Base-by-base conservation (phyloP, 225 moss, liverwort and hornwort species). In the Polytrichum commune region DNA sequence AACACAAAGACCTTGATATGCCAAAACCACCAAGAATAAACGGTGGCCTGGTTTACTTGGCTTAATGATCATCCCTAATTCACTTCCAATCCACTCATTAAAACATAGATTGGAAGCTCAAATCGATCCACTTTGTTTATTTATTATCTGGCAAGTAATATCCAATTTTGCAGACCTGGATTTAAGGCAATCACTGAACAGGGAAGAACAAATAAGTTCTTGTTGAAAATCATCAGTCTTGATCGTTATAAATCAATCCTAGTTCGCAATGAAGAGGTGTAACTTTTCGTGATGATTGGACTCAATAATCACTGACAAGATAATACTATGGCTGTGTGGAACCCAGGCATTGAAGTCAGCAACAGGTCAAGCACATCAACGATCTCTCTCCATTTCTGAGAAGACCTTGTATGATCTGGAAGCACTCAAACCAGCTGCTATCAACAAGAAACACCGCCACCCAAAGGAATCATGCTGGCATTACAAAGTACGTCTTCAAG, bases 381-480 rank as follows among this genome's bases (percentile, higher is more conserved):
- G 67, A n/a, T 68, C 74, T 26, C 67, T 27, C n/a, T 54, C 68
- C 18, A 38, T 23, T 62, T 10, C 53, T 54, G 46, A 16, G 16
- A 60, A 74, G 27, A 54, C 60, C 20, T n/a, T 62, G 6, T 60
- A 60, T 22, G 53, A 74, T 6, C 1, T 74, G 67, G 62, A 74
- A 62, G 38, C 60, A 29, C 16, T 61, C 20, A 68, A 60, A 28
- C 18, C 28, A 66, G 74, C 67, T 53, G 9, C 53, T 8, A 68
- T 29, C 26, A n/a, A 61, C 22, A 53, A 28, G 62, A 62, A 62
- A n/a, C 54, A n/a, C 38, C 67, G 13, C 62, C 10, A 68, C 46
- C 46, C 46, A 38, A 28, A 29, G 58, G 62, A 68, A 56, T 66
- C 73, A 35, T 26, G 22, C 18, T 68, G 67, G 62, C 55, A 16